Evolutionary conservation across 805 yeast species (phyloP).

Genomic region (Yarrowia deformans): DNA sequence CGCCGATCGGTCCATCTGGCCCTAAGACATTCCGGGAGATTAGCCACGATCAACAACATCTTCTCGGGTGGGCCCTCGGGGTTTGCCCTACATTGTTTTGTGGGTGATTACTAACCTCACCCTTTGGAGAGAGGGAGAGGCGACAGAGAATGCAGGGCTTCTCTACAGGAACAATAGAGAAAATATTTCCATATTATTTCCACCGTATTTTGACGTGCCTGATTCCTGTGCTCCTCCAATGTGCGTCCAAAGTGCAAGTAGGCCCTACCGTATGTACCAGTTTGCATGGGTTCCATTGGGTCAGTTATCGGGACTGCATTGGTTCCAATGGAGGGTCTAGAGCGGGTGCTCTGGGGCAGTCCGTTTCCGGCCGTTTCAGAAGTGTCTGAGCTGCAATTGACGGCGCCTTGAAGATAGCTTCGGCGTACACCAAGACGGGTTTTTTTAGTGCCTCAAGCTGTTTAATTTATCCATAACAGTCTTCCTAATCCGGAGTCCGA

Average conservation of each 20-base stretch:
- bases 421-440: too few relatives aligned
- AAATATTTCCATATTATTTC: conserved; percentile 13
- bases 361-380: neutral
- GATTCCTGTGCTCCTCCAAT: neutral
- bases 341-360: too few relatives aligned
- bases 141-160: conserved; percentile 19
- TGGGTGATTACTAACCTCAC: conserved; percentile 2
- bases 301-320: neutral
- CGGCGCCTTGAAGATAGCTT: neutral
- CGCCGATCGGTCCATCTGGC: neutral
- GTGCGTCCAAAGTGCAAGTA: neutral
- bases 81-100: too few relatives aligned
- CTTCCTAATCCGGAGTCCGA: conserved; percentile 2
- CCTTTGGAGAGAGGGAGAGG: too few relatives aligned
- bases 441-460: too few relatives aligned
- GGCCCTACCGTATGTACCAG: neutral
- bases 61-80: too few relatives aligned
- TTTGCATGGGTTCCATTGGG: neutral
- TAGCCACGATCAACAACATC: neutral
- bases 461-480: neutral
- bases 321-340: too few relatives aligned
- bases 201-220: conserved; percentile 1
- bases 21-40: conserved; percentile 8
- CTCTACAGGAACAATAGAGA: neutral
- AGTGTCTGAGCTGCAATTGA: neutral